Evolutionary conservation across 2,329 filamentous ascomycete genomes (phyloP).

Genomic region (Dactylellina drechsleri): DNA sequence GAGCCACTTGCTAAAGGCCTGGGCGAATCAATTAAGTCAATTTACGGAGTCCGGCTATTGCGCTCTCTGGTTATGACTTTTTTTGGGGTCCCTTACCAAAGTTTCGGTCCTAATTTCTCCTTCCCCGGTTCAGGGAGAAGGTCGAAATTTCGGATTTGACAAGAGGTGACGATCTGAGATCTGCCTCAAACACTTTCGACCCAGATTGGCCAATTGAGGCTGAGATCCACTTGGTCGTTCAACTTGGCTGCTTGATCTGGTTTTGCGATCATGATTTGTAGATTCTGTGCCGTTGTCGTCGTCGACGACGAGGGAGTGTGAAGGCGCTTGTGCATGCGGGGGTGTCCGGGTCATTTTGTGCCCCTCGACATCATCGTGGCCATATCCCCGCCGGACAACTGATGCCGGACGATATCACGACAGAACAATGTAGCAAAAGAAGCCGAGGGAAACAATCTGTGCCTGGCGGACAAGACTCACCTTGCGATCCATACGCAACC

Average conservation of each 20-base stretch:
- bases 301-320: background rate
- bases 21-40: slow-evolving; percentile 49
- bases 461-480: slow-evolving; percentile 37
- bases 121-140: slow-evolving; percentile 52
- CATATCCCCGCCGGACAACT: slow-evolving; percentile 19
- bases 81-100: slow-evolving; percentile 33
- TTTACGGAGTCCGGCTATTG: slow-evolving; percentile 39
- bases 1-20: slow-evolving; percentile 32
- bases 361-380: no score
- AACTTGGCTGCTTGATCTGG: slow-evolving; percentile 20
- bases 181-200: slow-evolving; percentile 54
- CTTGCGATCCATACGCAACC: slow-evolving; percentile 39
- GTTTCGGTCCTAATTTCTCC: slow-evolving; percentile 50
- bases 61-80: slow-evolving; percentile 22
- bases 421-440: slow-evolving; percentile 38
- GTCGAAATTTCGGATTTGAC: slow-evolving; percentile 32
- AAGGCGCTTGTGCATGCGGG: slow-evolving; percentile 39
- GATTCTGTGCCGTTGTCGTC: slow-evolving; percentile 25
- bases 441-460: slow-evolving; percentile 41
- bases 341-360: slow-evolving; percentile 33
- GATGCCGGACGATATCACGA: slow-evolving; percentile 37
- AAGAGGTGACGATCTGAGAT: slow-evolving; percentile 53
- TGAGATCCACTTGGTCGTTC: slow-evolving; percentile 29
- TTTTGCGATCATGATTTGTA: slow-evolving; percentile 29
- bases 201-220: slow-evolving; percentile 47